Conservation (phyloP, 495 filamentous ascomycete genomes). For the Pyrenula aspistea region DNA sequence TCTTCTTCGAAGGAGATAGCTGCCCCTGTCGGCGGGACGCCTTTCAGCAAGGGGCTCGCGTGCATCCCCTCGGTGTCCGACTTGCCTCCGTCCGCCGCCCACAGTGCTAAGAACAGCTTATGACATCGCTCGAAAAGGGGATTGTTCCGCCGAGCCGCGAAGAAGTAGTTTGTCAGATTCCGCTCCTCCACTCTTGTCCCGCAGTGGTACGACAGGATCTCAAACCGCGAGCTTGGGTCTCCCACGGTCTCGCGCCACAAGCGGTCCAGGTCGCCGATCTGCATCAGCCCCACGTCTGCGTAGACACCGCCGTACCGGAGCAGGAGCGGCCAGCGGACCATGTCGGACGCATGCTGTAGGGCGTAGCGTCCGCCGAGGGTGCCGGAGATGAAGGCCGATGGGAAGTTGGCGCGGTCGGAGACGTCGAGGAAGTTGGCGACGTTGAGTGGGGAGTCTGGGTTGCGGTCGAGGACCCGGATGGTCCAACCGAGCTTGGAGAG, state of each 20-base stretch:
- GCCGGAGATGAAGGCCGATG: slow-evolving; percentile 31
- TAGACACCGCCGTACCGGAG: slow-evolving; percentile 44
- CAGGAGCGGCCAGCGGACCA: slow-evolving; percentile 42
- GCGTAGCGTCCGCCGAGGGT: slow-evolving; percentile 34
- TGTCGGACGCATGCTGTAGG: slow-evolving; percentile 40
- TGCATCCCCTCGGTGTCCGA: slow-evolving; percentile 37
- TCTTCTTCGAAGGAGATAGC: slow-evolving; percentile 13
- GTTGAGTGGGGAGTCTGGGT: slow-evolving; percentile 28
- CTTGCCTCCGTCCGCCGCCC: slow-evolving; percentile 34
- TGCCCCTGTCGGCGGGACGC: slow-evolving; percentile 19
- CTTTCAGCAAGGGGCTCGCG: slow-evolving; percentile 33
- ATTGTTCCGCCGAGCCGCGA: slow-evolving; percentile 26
- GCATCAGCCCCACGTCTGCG: slow-evolving; percentile 40
- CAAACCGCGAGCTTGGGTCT: slow-evolving; percentile 29
- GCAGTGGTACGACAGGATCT: slow-evolving; percentile 33
- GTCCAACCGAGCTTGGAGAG: slow-evolving; percentile 37
- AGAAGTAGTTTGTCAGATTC: slow-evolving; percentile 36
- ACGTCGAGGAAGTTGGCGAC: slow-evolving; percentile 35
- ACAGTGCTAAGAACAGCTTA: slow-evolving; percentile 32
- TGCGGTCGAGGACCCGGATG: slow-evolving; percentile 36
- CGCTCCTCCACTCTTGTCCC: slow-evolving; percentile 17
- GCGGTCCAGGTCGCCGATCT: slow-evolving; percentile 41
- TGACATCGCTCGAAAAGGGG: slow-evolving; percentile 37
- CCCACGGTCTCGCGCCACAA: slow-evolving; percentile 35
- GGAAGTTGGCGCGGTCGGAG: slow-evolving; percentile 27